Conservation (phyloP, 108 stramenopile species). For the Asterionellopsis glacialis region DNA sequence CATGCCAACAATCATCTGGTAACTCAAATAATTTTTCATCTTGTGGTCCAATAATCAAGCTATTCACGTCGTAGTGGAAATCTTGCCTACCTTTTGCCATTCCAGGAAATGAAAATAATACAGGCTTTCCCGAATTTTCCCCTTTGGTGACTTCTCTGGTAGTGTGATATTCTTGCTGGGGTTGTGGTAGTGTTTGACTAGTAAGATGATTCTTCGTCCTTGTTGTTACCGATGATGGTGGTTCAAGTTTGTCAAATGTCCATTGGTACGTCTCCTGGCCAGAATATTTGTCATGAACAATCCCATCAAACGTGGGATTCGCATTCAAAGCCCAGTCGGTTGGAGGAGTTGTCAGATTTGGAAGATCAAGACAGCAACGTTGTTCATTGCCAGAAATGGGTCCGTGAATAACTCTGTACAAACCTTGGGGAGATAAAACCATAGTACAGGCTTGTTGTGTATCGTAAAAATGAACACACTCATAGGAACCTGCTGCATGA, state of each 20-base stretch:
- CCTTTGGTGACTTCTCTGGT: no score
- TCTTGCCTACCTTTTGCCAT: no score
- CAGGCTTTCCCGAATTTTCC: no score
- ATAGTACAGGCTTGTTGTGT: conserved; percentile 1
- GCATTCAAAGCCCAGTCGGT: conserved; percentile 13
- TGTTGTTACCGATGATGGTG: no score
- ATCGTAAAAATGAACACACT: conserved; percentile 16
- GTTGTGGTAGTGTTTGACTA: no score
- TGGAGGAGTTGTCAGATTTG: conserved; percentile 11
- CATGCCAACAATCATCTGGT: no score
- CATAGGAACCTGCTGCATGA: conserved; percentile 17
- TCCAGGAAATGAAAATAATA: no score
- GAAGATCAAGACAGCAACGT: conserved; percentile 14
- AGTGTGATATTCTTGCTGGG: no score
- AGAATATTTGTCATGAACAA: conserved; percentile 8
- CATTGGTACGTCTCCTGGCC: conserved; percentile 4
- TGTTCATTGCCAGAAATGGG: not conserved
- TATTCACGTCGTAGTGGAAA: no score
- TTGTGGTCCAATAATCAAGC: no score
- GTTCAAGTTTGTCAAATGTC: conserved; percentile 12
- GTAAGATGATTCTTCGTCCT: no score
- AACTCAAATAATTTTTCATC: no score
- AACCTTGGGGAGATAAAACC: conserved; percentile 6
- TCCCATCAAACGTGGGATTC: conserved; percentile 11
- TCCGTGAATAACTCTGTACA: conserved; percentile 9